Evolutionary conservation across 1,284 basidiomycete genomes (phyloP).

Genomic region (Ustilago vetiveriae): DNA sequence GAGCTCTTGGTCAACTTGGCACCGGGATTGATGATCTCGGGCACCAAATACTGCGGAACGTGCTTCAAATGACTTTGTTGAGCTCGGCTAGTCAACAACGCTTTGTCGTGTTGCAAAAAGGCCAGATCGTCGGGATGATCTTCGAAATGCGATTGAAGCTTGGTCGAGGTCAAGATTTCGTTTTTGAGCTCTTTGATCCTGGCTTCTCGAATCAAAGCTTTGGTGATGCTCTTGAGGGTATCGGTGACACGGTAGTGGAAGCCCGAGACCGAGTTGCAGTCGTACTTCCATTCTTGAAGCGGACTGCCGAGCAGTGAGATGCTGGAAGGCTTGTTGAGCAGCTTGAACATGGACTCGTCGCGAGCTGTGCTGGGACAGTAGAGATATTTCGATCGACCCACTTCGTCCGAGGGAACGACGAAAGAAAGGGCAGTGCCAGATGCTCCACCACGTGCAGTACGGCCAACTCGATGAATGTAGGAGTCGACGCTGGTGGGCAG

Average conservation of each 20-base stretch:
- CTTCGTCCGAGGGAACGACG: constrained; percentile 79
- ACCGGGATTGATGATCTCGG: constrained; percentile 74
- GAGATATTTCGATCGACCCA: constrained; percentile 73
- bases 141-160: constrained; percentile 95
- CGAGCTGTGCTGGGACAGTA: constrained; percentile 73
- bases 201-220: constrained; percentile 86
- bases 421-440: constrained; percentile 92
- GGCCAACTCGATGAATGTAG: constrained; percentile 95
- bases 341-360: constrained; percentile 80
- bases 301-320: constrained; percentile 69
- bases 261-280: constrained; percentile 78
- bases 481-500: constrained; percentile 86
- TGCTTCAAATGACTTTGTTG: constrained; percentile 88
- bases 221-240: constrained; percentile 87
- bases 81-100: constrained; percentile 84
- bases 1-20: constrained; percentile 4
- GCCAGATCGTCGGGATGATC: constrained; percentile 95
- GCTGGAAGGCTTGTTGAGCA: constrained; percentile 23
- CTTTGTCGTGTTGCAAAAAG: constrained; percentile 92
- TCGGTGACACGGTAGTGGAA: constrained; percentile 99
- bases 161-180: constrained; percentile 93
- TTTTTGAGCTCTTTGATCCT: constrained; percentile 91
- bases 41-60: constrained; percentile 91
- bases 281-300: constrained; percentile 90
- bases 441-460: constrained; percentile 93